Percentiles rank a stretch among this genome's conserved stretches.
Conservation (phyloP, 2,329 filamentous ascomycete species). For the Ophiostoma piceae region DNA sequence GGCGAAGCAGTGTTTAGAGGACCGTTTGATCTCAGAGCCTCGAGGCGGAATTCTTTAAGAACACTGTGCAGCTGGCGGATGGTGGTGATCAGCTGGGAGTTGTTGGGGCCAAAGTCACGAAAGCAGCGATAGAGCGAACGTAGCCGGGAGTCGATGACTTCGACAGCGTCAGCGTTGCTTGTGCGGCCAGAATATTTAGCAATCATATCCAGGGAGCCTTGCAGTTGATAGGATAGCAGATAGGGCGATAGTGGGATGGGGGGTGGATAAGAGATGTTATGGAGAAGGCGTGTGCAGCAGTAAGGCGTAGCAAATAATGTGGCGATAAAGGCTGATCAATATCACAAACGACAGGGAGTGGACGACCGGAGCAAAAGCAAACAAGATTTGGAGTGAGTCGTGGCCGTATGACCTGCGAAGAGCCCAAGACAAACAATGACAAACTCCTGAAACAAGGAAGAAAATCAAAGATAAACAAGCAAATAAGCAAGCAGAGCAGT, state of each 20-base stretch:
- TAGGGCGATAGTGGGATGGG: background rate
- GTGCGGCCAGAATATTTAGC: conserved; percentile 14
- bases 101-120: conserved; percentile 45
- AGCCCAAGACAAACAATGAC: background rate
- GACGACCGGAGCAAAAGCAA: background rate
- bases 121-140: conserved; percentile 52
- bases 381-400: conserved; percentile 3
- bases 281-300: background rate
- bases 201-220: conserved; percentile 29
- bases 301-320: conserved; percentile 2
- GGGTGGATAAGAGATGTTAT: conserved; percentile 1
- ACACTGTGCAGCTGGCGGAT: conserved; percentile 52
- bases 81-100: conserved; percentile 45
- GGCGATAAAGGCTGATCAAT: background rate
- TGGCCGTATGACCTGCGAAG: background rate
- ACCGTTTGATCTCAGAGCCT: conserved; percentile 53
- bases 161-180: conserved; percentile 43
- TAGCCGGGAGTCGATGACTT: conserved; percentile 52
- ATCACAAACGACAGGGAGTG: background rate
- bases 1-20: conserved; percentile 42
- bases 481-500: background rate
- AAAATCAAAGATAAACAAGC: background rate
- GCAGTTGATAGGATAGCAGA: background rate
- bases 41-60: conserved; percentile 53
- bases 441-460: background rate